phyloP scores from a whole-genome alignment of 2,329 filamentous ascomycete species.

The Paecilomyces fulvus region DNA sequence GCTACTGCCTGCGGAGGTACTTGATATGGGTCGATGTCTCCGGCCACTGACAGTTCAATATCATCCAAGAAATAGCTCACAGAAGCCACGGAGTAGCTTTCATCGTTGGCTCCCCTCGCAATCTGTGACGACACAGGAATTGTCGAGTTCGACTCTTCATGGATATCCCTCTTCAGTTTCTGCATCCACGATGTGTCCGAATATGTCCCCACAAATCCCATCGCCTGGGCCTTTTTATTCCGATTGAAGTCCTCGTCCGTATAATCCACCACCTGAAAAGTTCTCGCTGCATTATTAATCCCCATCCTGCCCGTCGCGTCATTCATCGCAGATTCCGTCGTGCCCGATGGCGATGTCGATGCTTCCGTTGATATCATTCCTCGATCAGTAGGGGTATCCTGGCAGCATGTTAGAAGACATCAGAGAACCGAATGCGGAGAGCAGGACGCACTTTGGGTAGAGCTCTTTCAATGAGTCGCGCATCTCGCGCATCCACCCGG shows the following conservation, averaged over 20 bases:
- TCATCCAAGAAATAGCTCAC: conserved; percentile 35
- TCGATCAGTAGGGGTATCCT: conserved; percentile 8
- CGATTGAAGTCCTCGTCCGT: conserved; percentile 37
- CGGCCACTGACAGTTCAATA: conserved; percentile 22
- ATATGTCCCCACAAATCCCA: conserved; percentile 38
- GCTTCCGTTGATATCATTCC: conserved; percentile 4
- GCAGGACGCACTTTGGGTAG: conserved; percentile 24
- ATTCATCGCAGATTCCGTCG: conserved; percentile 10
- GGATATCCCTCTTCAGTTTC: conserved; percentile 29
- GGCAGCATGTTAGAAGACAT: not conserved
- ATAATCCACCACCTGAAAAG: conserved; percentile 30
- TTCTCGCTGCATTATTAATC: conserved; percentile 9
- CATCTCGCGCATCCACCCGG: conserved; percentile 23
- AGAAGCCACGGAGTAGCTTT: conserved; percentile 19
- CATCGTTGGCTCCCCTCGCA: conserved; percentile 9
- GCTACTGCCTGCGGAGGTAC: conserved; percentile 30
- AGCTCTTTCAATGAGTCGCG: conserved; percentile 24
- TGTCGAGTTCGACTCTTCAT: conserved; percentile 12
- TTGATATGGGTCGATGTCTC: conserved; percentile 27
- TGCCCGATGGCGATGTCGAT: conserved; percentile 1
- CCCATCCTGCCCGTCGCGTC: conserved; percentile 14
- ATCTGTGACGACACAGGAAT: conserved; percentile 5
- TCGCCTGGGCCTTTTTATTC: conserved; percentile 28
- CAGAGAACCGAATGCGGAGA: not conserved
- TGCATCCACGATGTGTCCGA: conserved; percentile 39